Percentiles rank a stretch among this genome's conserved stretches.
These are phyloP conservation scores for Trichophaea hybrida DNA, from an alignment of 2,329 filamentous ascomycete genomes.

Conservation along the genomic window DNA sequence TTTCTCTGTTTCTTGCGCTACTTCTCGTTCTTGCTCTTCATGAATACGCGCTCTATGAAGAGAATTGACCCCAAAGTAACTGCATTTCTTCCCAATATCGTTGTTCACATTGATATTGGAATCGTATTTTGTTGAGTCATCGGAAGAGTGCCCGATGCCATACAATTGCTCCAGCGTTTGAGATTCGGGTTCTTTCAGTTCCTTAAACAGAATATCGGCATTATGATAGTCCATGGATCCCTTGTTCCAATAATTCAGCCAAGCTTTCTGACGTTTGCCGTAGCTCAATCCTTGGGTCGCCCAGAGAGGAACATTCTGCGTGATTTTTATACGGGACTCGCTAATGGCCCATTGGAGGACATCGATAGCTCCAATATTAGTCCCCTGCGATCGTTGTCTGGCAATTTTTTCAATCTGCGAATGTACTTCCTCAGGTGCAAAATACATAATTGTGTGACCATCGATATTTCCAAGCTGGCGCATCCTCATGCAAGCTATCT, in stretches of 20 bases:
- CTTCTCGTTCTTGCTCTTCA: conserved; percentile 56
- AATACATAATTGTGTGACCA: conserved; percentile 47
- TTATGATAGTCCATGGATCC: neutral
- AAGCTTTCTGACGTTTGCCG: conserved; percentile 4
- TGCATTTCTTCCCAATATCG: conserved; percentile 9
- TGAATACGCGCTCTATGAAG: conserved; percentile 34
- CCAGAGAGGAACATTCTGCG: conserved; percentile 44
- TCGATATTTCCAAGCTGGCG: conserved; percentile 43
- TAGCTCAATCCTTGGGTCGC: conserved; percentile 44
- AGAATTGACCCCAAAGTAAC: conserved; percentile 7
- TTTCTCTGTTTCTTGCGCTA: conserved; percentile 48
- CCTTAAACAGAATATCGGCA: neutral
- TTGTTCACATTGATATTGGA: neutral
- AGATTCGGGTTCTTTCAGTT: conserved; percentile 13
- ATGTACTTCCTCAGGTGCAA: conserved; percentile 41
- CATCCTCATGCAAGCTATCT: conserved; percentile 54
- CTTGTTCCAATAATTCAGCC: neutral
- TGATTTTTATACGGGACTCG: conserved; percentile 41
- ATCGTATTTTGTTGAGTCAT: neutral
- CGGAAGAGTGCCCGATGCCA: conserved; percentile 1
- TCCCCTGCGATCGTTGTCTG: conserved; percentile 29
- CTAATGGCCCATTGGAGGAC: conserved; percentile 46
- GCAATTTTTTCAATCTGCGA: conserved; percentile 35
- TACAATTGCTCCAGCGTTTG: conserved; percentile 16
- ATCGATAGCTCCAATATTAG: conserved; percentile 33